A percentile compares a stretch with the other conserved stretches of the same genome.
These are phyloP conservation scores for Rosa rugosa DNA, from an alignment of 306 rosid species.

Conservation along the genomic window DNA sequence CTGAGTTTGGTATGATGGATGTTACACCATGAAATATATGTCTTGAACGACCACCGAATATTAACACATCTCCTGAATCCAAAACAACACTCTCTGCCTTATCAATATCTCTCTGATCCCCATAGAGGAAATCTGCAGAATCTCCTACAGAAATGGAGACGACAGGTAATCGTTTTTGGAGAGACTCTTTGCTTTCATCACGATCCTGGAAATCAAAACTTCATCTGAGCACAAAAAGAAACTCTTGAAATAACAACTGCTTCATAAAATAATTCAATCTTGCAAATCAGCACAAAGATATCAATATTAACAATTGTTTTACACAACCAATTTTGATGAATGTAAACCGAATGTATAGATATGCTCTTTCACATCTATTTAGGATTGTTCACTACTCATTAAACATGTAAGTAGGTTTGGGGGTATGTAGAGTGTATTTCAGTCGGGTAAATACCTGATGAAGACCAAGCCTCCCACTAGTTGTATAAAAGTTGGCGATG, in stretches of 20 bases:
- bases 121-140: constrained; percentile 73
- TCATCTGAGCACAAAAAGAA: background rate
- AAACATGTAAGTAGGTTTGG: background rate
- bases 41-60: constrained; percentile 70
- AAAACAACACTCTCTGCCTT: constrained; percentile 46
- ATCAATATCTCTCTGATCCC: constrained; percentile 43
- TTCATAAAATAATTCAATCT: background rate
- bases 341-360: background rate
- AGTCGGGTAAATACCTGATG: constrained; percentile 50
- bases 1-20: constrained; percentile 50
- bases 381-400: background rate
- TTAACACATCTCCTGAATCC: constrained; percentile 70
- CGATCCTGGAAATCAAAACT: constrained; percentile 46
- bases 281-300: background rate
- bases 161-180: constrained; percentile 54
- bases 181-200: constrained; percentile 61
- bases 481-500: constrained; percentile 63
- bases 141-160: constrained; percentile 70
- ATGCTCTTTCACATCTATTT: background rate
- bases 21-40: constrained; percentile 69
- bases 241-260: background rate
- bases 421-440: background rate
- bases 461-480: constrained; percentile 59
- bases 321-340: background rate
- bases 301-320: background rate